These are phyloP conservation scores for Ustilago lituana DNA, from an alignment of 1,284 basidiomycete species.

Conservation along the genomic window DNA sequence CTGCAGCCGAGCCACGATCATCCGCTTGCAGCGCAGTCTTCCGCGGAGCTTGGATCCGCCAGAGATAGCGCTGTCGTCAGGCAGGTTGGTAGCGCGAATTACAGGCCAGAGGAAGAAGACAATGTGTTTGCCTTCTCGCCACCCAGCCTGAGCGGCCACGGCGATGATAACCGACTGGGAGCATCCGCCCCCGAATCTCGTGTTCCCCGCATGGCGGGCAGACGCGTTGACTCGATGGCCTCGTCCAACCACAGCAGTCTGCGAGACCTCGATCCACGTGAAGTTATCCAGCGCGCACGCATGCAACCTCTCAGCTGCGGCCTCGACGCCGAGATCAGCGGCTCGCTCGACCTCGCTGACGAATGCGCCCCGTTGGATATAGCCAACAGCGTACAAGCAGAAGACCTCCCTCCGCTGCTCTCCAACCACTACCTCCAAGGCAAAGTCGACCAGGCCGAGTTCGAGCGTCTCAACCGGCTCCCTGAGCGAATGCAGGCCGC, in stretches of 20 bases:
- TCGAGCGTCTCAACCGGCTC: slow-evolving; percentile 30
- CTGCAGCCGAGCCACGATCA: slow-evolving; percentile 18
- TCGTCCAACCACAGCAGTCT: slow-evolving; percentile 31
- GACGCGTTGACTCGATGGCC: slow-evolving; percentile 17
- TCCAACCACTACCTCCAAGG: slow-evolving; percentile 42
- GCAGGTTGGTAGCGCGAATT: not conserved
- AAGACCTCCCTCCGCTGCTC: slow-evolving; percentile 41
- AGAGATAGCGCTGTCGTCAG: not conserved
- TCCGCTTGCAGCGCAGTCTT: slow-evolving; percentile 4
- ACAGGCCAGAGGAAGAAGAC: slow-evolving; percentile 15
- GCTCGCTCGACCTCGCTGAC: slow-evolving; percentile 8
- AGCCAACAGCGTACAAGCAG: slow-evolving; percentile 10
- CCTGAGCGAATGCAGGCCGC: slow-evolving; percentile 28
- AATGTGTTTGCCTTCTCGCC: slow-evolving; percentile 39
- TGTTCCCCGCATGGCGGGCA: not conserved
- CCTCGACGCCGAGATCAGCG: slow-evolving; percentile 35
- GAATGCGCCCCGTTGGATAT: not conserved
- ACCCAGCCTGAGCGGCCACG: slow-evolving; percentile 20
- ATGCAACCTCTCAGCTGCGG: slow-evolving; percentile 19
- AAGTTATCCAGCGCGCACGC: slow-evolving; percentile 29
- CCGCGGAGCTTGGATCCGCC: not conserved
- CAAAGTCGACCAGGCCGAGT: slow-evolving; percentile 23
- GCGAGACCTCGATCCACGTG: slow-evolving; percentile 28
- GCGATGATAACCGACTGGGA: slow-evolving; percentile 3
- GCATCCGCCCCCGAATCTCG: not conserved